Evolutionary conservation across 2,329 filamentous ascomycete genomes (phyloP), one percentile per base, ranked within the genome.

Genomic region (Pyrenophora tritici-repentis): DNA sequence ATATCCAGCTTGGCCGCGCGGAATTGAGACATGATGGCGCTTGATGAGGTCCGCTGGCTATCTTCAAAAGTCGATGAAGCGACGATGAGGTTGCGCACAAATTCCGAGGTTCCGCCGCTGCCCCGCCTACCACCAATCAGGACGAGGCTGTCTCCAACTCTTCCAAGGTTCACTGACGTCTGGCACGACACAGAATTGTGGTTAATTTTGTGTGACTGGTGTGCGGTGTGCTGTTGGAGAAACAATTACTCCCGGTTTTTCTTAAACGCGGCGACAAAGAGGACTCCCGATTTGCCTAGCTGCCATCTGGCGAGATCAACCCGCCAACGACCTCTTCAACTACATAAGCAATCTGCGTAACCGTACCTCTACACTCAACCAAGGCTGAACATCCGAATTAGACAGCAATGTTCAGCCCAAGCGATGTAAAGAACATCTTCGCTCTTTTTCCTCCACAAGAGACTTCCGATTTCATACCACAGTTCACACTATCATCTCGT

Each of bases 1-100:
- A 97, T 79, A 66, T 97, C 91, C 64, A 97, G 86, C 81, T 87
- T 92, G 78, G 96, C 96, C 26, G 91, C 82, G 66, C 91, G 83
- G 77, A 96, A 97, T 79, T 92, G 89, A 40, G 90, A 71, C 72
- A 74, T 74, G 64, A 51, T 65, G 71, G 59, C 66, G 58, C 48
- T 42, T 33, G 57, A 36, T 26, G 34, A 33, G 34, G 43, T 44
- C 34, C 24, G 47, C 36, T 43, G 40, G 7, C 29, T 42, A 35
- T 40, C 24, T 38, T 32, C 24, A n/a, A 35, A 43, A 39, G 33
- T 48, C 40, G 16, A 50, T 42, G 33, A 29, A 26, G 29, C 20
- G 34, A 43, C 22, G 48, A 55, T 53, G 52, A 53, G 42, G 35
- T 60, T 52, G 34, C 32, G 41, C 36, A 17, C 37, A 38, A 50